Evolutionary conservation across 257 asterid genomes (phyloP).

Genomic region (Thymus mandschuricus): DNA sequence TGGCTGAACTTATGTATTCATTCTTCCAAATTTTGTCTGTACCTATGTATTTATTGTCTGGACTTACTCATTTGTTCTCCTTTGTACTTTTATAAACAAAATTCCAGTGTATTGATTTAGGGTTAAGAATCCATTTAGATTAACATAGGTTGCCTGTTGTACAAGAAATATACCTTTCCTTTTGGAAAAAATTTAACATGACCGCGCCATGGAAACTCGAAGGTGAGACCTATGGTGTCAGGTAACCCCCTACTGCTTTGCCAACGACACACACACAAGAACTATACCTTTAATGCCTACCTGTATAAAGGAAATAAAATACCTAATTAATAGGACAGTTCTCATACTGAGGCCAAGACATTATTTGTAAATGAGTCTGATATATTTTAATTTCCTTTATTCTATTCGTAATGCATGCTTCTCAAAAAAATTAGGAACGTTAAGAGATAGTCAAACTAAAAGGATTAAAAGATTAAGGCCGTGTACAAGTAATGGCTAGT

Average conservation of each 20-base stretch:
- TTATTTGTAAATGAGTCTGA: neutral
- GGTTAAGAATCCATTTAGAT: no score
- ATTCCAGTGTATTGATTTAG: no score
- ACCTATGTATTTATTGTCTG: no score
- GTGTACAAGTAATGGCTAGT: constrained; percentile 21
- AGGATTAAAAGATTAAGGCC: constrained; percentile 3
- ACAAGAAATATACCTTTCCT: no score
- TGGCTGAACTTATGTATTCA: neutral
- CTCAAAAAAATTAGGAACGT: neutral
- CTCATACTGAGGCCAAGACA: neutral
- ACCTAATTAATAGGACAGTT: neutral
- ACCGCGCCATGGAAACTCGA: no score
- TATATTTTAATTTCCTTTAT: constrained; percentile 3
- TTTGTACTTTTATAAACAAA: neutral
- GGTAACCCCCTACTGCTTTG: no score
- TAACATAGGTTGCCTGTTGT: no score
- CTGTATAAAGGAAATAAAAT: no score
- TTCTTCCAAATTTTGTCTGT: constrained; percentile 17
- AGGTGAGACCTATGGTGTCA: no score
- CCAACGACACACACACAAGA: no score
- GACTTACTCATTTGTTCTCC: neutral
- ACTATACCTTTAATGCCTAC: no score
- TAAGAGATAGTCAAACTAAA: neutral
- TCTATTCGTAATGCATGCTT: neutral
- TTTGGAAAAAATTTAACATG: no score